Base-by-base conservation (phyloP, 495 filamentous ascomycete genomes). In the Xylaria telfairii region DNA sequence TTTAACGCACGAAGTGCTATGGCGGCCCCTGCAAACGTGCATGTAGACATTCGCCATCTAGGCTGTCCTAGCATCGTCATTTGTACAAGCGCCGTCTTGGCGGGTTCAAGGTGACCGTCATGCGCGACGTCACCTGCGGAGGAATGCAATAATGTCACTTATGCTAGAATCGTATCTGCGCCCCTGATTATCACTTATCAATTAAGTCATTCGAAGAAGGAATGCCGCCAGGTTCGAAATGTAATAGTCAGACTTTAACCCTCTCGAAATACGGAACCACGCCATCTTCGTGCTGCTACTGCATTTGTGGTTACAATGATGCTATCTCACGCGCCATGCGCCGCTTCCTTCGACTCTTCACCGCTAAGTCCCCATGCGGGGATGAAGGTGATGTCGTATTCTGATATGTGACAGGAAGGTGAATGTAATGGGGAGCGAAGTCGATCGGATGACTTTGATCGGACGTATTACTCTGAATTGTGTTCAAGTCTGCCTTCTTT, bases 341-440 rank as follows among this genome's bases (percentile, higher is more conserved):
- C 51, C 24, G 59, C 42, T 62, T 24, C 59, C 59, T 42, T 62
- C 37, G 24, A 42, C 7, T 4, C 59, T 41, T 44, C 59, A 62
- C 59, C 59, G 59, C 37, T 42, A 9, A 26, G 26, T 4, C 7
- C 7, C 51, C 30, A 13, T 30, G 10, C 24, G 51, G 51, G 49
- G 26, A 30, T 7, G 51, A 28, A 54, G 12, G 21, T 1, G 13
- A 62, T 62, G 59, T 62, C 9, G 59, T 24, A 62, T 62, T 28
- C 4, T 26, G 21, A 42, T 39, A 24, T 41, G 13, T 10, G 37
- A 62, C 12, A 42, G 59, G 59, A 62, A 62, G 59, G 59, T 62
- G 37, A 54, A 54, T 30, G 51, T 10, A 54, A 65, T 13, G 6
- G 21, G 47, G 15, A 26, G 24, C 12, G 12, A 30, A 2, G 24